Conservation (phyloP, 1,284 basidiomycete genomes). For the Boletus calvinii region DNA sequence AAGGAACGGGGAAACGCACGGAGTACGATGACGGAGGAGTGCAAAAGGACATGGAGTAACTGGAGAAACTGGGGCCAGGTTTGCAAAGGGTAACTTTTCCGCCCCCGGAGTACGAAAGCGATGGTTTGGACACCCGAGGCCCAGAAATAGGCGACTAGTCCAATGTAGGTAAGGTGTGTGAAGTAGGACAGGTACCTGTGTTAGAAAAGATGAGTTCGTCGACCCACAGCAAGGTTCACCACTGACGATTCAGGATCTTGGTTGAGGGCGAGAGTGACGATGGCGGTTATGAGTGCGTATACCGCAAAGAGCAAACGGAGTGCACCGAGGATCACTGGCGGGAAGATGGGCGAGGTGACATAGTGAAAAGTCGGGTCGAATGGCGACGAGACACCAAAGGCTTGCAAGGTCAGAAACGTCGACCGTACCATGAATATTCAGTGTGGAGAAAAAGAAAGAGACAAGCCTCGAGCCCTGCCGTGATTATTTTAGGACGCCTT, state of each 20-base stretch:
- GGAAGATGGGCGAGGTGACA: slow-evolving; percentile 60
- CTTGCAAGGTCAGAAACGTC: slow-evolving; percentile 17
- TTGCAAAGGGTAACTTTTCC: slow-evolving; percentile 53
- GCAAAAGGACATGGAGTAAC: slow-evolving; percentile 54
- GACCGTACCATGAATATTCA: slow-evolving; percentile 8
- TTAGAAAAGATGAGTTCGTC: not conserved
- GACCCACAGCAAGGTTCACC: not conserved
- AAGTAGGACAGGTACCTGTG: slow-evolving; percentile 63
- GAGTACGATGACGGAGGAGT: slow-evolving; percentile 53
- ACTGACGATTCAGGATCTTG: slow-evolving; percentile 33
- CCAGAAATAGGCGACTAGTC: slow-evolving; percentile 60
- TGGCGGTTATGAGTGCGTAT: slow-evolving; percentile 50
- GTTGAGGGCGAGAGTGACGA: slow-evolving; percentile 46
- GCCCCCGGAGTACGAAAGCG: slow-evolving; percentile 38
- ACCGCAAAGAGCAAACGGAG: slow-evolving; percentile 51
- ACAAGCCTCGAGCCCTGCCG: not conserved
- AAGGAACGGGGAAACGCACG: slow-evolving; percentile 44
- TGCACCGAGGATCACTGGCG: slow-evolving; percentile 44
- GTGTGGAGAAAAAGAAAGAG: not conserved
- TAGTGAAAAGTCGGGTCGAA: slow-evolving; percentile 55
- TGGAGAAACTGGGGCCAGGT: slow-evolving; percentile 58
- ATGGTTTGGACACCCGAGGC: slow-evolving; percentile 57
- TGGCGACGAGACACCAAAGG: slow-evolving; percentile 31
- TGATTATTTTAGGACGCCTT: slow-evolving; percentile 7
- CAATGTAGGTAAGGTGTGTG: slow-evolving; percentile 61